Evolutionary conservation across 805 yeast species (phyloP).

Genomic region (Kuraishia molischiana): DNA sequence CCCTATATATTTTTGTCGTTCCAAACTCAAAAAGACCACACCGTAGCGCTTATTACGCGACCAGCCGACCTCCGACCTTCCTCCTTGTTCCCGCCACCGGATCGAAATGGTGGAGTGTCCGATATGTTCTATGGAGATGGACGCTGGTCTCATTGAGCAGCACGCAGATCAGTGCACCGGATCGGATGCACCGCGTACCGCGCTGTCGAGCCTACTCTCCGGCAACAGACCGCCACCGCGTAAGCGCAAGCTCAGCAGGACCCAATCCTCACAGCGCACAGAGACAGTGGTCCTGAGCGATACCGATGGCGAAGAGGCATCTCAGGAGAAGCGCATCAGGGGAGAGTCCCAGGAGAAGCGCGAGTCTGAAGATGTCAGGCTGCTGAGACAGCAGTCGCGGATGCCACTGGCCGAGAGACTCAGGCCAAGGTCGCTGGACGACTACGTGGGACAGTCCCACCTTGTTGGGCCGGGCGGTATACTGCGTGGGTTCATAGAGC

Average conservation of each 20-base stretch:
- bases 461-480: slow-evolving; percentile 59
- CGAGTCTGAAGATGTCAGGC: slow-evolving; percentile 8
- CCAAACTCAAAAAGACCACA: no score
- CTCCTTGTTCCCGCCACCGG: not conserved
- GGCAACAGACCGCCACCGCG: no score
- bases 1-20: no score
- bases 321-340: no score
- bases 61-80: no score
- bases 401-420: slow-evolving; percentile 67
- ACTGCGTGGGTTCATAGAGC: slow-evolving; percentile 51
- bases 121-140: slow-evolving; percentile 18
- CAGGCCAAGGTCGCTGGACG: slow-evolving; percentile 64
- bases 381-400: slow-evolving; percentile 12
- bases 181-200: slow-evolving; percentile 6
- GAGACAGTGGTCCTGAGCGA: no score
- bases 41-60: no score
- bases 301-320: no score
- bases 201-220: slow-evolving; percentile 6
- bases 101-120: slow-evolving; percentile 23
- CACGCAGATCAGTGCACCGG: slow-evolving; percentile 23
- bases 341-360: no score
- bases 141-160: slow-evolving; percentile 17
- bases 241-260: no score
- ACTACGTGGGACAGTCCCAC: slow-evolving; percentile 82
- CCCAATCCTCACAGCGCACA: no score